Base-by-base conservation (phyloP, 768 basidiomycete genomes). In the Hysterangium stoloniferum region DNA sequence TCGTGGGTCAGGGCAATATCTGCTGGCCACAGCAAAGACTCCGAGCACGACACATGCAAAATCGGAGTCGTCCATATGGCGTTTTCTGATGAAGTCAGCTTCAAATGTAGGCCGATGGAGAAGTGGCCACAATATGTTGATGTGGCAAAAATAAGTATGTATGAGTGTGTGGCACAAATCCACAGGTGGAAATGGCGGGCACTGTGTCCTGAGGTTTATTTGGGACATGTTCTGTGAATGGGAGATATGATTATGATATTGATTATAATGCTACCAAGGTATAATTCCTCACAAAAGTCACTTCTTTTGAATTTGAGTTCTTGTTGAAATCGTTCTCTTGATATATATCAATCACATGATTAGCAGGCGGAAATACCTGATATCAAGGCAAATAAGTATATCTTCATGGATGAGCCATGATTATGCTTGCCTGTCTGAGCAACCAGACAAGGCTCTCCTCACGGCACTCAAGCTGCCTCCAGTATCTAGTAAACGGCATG, bases 21-120 rank as follows among this genome's bases (percentile, higher is more conserved):
- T 51, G 12, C 49, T 51, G 8, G 49, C 49, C 12, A 51, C 49
- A 41, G 49, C 49, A 51, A 37, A 51, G 15, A 40, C 29, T 15
- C 31, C 37, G 24, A 51, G 37, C 17, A 51, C 38, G 4, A 51
- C 49, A 29, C 24, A 31, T 41, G 49, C 49, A 31, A 41, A 51
- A 11, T 32, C 49, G 24, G 19, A 1, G 22, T 43, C 37, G 20
- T 22, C 8, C 38, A 8, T 24, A 40, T 51, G 49, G 4, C 49
- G 49, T 11, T 31, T 29, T 31, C 34, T 41, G 31, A 32, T n/a
- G 7, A 51, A 22, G 28, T 51, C 49, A n/a, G 49, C 38, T 19
- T 43, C 29, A 42, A 51, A 51, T 28, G 49, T 42, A 4, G 49
- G 49, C 17, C 20, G 27, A 42, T 51, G 49, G 15, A 51, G 41